These are phyloP conservation scores for Vitis labrusca DNA, from an alignment of 164 flowering plant species.

Conservation along the genomic window DNA sequence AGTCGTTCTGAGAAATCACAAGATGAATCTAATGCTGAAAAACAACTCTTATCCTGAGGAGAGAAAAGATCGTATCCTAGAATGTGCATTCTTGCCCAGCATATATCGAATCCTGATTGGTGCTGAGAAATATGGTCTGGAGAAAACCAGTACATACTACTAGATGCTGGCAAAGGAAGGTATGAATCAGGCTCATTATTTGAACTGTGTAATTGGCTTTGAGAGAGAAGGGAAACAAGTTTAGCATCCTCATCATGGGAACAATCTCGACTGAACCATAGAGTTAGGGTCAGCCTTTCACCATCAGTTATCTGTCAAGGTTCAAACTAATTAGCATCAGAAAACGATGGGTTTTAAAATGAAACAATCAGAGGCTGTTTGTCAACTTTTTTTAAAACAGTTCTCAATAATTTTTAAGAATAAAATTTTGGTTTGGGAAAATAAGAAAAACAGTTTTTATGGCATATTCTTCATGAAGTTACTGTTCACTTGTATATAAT, in stretches of 20 bases:
- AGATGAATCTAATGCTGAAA: conserved; percentile 19
- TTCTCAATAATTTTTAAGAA: too few relatives aligned
- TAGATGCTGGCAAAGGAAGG: conserved; percentile 71
- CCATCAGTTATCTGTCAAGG: conserved; percentile 67
- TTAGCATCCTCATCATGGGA: conserved; percentile 87
- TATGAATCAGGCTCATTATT: conserved; percentile 22
- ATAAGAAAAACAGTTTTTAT: too few relatives aligned
- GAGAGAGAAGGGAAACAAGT: conserved; percentile 61
- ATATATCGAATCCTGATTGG: conserved; percentile 61
- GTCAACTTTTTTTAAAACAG: too few relatives aligned
- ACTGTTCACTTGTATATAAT: too few relatives aligned
- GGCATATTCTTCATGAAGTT: too few relatives aligned
- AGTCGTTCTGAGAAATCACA: conserved; percentile 40
- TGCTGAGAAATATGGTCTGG: conserved; percentile 37
- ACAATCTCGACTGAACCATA: conserved; percentile 86
- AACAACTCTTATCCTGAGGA: conserved; percentile 16
- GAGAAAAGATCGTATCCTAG: conserved; percentile 58
- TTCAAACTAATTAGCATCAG: not conserved
- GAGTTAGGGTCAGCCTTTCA: conserved; percentile 82
- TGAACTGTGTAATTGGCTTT: conserved; percentile 13
- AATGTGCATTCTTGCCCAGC: conserved; percentile 69
- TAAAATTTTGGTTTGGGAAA: too few relatives aligned
- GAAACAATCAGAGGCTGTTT: not conserved
- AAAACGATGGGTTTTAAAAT: not conserved
- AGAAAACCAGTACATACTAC: conserved; percentile 91